phyloP scores from a whole-genome alignment of 2,329 filamentous ascomycete genomes.

The Ceratocystis eucalypticola region DNA sequence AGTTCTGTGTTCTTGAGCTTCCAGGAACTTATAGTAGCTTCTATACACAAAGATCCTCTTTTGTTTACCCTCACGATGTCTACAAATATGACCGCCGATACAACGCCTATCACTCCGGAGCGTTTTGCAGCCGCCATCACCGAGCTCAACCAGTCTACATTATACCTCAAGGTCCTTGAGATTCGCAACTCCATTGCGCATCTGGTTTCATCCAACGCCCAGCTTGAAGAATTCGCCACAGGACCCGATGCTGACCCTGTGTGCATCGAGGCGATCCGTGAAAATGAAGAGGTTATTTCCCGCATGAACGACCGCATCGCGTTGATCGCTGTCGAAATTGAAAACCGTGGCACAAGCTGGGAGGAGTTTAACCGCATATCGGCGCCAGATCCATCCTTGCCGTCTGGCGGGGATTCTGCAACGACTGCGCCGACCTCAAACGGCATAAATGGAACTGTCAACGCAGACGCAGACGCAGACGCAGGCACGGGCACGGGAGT shows the following conservation, averaged over 20 bases:
- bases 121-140: slow-evolving; percentile 55
- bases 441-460: background rate
- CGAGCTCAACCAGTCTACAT: slow-evolving; percentile 50
- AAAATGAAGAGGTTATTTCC: slow-evolving; percentile 56
- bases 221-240: slow-evolving; percentile 56
- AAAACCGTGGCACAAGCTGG: slow-evolving; percentile 43
- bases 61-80: background rate
- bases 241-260: slow-evolving; percentile 43
- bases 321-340: slow-evolving; percentile 51
- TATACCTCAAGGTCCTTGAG: slow-evolving; percentile 63
- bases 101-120: slow-evolving; percentile 45
- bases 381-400: slow-evolving; percentile 20
- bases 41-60: background rate
- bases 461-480: background rate
- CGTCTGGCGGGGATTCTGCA: background rate
- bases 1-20: too few relatives aligned
- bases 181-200: slow-evolving; percentile 62
- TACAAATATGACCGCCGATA: slow-evolving; percentile 45
- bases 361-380: slow-evolving; percentile 38
- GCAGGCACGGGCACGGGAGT: background rate
- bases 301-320: slow-evolving; percentile 54
- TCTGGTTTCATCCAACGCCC: slow-evolving; percentile 58
- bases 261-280: slow-evolving; percentile 58
- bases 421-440: background rate
- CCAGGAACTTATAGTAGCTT: too few relatives aligned